Evolutionary conservation across 2,329 filamentous ascomycete genomes (phyloP).

Genomic region (Pseudocercospora vitis): DNA sequence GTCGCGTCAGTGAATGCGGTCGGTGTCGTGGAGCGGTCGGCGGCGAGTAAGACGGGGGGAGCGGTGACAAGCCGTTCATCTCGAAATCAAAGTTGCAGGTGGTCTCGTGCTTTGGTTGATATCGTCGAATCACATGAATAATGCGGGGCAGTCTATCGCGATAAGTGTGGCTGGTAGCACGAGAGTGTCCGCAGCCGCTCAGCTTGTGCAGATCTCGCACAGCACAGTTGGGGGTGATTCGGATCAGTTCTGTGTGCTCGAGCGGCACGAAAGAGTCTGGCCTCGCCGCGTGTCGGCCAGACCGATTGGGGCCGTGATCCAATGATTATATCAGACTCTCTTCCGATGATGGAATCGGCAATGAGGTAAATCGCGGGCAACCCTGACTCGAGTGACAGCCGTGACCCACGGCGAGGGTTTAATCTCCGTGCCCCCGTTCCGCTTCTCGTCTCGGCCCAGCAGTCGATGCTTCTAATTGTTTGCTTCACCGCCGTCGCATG

Average conservation of each 20-base stretch:
- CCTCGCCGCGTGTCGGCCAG: background rate
- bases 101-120: constrained; percentile 17
- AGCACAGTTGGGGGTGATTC: too few species aligned
- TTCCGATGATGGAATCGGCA: constrained; percentile 7
- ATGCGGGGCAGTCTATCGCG: constrained; percentile 9
- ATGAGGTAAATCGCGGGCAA: constrained; percentile 1
- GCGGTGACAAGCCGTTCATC: constrained; percentile 20
- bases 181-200: background rate
- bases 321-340: constrained; percentile 6
- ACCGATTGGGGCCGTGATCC: background rate
- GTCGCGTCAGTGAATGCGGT: constrained; percentile 16
- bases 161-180: background rate
- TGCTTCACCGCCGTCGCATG: constrained; percentile 1
- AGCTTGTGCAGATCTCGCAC: background rate
- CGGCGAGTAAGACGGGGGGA: constrained; percentile 14
- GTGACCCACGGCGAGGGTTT: background rate
- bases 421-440: constrained; percentile 10
- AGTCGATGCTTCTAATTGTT: background rate
- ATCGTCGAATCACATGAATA: constrained; percentile 17
- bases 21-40: constrained; percentile 13
- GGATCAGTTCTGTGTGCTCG: too few species aligned
- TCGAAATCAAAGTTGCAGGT: constrained; percentile 16
- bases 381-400: constrained; percentile 10
- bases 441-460: constrained; percentile 1
- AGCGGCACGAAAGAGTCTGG: background rate